Evolutionary conservation across 2,329 filamentous ascomycete genomes (phyloP), one percentile per base, ranked within the genome.

Genomic region (Colletotrichum limetticola): DNA sequence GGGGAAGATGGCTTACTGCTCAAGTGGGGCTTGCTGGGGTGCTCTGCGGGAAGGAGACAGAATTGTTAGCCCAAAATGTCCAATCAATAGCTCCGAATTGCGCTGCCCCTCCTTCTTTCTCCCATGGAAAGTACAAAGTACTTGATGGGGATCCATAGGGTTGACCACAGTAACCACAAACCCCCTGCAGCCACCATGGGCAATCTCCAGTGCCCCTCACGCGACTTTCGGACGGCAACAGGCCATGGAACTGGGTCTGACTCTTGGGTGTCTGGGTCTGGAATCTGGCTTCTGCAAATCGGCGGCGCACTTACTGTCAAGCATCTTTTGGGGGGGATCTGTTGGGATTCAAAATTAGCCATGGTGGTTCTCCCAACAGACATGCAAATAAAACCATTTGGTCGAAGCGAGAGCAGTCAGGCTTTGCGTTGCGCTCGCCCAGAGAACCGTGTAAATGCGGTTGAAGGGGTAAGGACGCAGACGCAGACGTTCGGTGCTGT

Each of bases 21-120:
- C 72, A 93, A 81, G 85, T 93, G 91, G 82, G 91, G 91, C 83
- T 92, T 91, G 83, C 88, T 89, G 74, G 91, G 91, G 80, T 93
- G 91, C 84, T 93, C 91, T 92, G 81, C 75, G 74, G 69, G 75
- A 70, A 76, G 71, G 53, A 81, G 81, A 80, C 78, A 76, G 75
- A 19, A 62, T 79, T 75, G 82, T 85, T 80, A 85, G 73, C 62
- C 28, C 28, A 66, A 22, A 66, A 22, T 35, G 60, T 60, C 71
- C 71, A 73, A 73, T 73, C 30, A 35, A 42, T 52, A 66, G 60
- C 66, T 73, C 49, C 67, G 42, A 65, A 53, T 42, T 63, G 11
- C 32, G 37, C 26, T 57, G 70, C 70, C 70, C 70, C 71, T 70
- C 71, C 37, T 42, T 66, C n/a, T 72, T 70, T 32, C 42, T 65